These are phyloP conservation scores for Mortierella sp. DNA, from an alignment of 371 early-diverging fungal genomes.

Conservation along the genomic window DNA sequence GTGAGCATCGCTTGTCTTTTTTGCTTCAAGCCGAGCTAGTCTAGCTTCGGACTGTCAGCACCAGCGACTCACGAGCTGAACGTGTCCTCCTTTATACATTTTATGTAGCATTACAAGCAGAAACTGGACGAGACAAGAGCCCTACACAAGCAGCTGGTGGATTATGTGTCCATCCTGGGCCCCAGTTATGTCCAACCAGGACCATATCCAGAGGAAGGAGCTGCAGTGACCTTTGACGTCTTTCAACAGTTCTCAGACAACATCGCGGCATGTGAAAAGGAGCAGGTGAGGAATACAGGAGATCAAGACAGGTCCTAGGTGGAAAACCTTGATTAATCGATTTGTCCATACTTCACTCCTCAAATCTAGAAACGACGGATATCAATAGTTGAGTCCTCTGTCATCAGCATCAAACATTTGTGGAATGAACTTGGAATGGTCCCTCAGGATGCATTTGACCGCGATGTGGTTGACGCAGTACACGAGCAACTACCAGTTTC, in stretches of 20 bases:
- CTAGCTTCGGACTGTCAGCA: neutral
- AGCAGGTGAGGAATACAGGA: slow-evolving; percentile 23
- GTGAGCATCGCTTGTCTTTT: slow-evolving; percentile 5
- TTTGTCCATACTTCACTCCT: neutral
- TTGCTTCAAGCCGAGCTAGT: no score
- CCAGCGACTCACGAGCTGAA: neutral
- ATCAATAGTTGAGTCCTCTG: slow-evolving; percentile 16
- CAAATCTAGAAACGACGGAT: slow-evolving; percentile 25
- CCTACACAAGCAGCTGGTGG: slow-evolving; percentile 19
- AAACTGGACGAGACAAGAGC: slow-evolving; percentile 36
- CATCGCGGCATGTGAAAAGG: slow-evolving; percentile 43
- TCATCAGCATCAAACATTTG: slow-evolving; percentile 32
- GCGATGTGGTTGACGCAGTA: slow-evolving; percentile 20
- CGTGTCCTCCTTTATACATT: no score
- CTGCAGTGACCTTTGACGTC: slow-evolving; percentile 34
- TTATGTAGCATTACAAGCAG: slow-evolving; percentile 36
- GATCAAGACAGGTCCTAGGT: neutral
- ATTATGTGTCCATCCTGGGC: slow-evolving; percentile 29
- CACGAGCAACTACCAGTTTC: slow-evolving; percentile 12
- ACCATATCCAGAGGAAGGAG: slow-evolving; percentile 45
- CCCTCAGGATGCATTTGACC: slow-evolving; percentile 37
- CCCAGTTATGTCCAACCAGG: slow-evolving; percentile 40
- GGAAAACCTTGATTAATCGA: neutral
- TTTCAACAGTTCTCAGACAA: slow-evolving; percentile 40
- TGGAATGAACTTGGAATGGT: slow-evolving; percentile 41